Evolutionary conservation across 768 basidiomycete genomes (phyloP), one percentile per base, ranked within the genome.

Genomic region (Cytidiella melzeri): DNA sequence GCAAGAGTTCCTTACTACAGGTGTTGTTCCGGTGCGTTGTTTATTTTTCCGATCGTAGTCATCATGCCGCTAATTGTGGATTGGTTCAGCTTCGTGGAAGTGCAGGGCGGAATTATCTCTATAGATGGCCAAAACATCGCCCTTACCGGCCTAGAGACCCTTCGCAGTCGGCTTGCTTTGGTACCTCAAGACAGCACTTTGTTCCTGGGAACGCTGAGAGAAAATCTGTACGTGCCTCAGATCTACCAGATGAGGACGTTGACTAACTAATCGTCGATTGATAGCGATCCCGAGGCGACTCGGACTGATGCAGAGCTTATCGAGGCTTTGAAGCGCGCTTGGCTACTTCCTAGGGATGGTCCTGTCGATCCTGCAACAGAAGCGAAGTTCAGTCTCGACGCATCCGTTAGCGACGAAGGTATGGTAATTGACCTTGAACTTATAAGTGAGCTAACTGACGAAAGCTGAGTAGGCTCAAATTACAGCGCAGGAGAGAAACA

Each of bases 401-500:
- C 80, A 0, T 61, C 65, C 1, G 80, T 87, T 5, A 74, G 77
- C 6, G 79, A 83, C 56, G 84, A 86, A 64, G 84, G 83, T 70
- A 45, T 39, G 48, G 41, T 24, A 28, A 42, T 13, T 42, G 15
- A n/a, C n/a, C 4, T 20, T 15, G 3, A 38, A 43, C 24, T 40
- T n/a, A 5, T 20, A 25, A 27, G 27, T 5, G 9, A 28, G 18
- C 37, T 18, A 15, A n/a, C 38, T 20, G 7, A 37, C 19, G 12
- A 11, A 20, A 19, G 5, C 13, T 20, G 12, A 27, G 36, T 43
- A 80, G 78, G 80, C 1, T 71, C 28, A 53, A 72, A n/a, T 53
- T 67, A 45, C 69, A 75, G 55, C 2, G 88, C 92, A 44, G 93
- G 94, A 13, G 92, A 97, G 64, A 70, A 92, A 21, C 93, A 97